Percentiles rank a stretch among this genome's conserved stretches.
Evolutionary conservation across 805 yeast species (phyloP).

Genomic region (Barnettozyma sucrosica): DNA sequence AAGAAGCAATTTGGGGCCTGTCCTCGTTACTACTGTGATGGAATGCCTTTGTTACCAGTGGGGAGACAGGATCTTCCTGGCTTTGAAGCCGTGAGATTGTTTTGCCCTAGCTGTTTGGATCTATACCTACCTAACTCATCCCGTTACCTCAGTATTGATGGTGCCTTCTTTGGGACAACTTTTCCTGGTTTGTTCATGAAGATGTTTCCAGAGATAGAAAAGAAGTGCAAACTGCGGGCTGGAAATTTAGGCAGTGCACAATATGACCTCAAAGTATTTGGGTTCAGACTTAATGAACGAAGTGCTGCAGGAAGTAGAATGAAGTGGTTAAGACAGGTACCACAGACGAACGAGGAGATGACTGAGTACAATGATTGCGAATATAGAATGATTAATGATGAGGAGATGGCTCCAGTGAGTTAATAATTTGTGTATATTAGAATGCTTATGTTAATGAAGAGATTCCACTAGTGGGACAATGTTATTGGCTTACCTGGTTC

Average conservation of each 20-base stretch:
- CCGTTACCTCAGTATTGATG: slow-evolving; percentile 85
- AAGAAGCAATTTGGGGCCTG: slow-evolving; percentile 86
- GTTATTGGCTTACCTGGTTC: slow-evolving; percentile 62
- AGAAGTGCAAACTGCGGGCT: slow-evolving; percentile 57
- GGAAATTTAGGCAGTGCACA: slow-evolving; percentile 25
- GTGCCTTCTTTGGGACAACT: slow-evolving; percentile 94
- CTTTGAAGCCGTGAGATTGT: slow-evolving; percentile 83
- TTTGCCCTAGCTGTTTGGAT: slow-evolving; percentile 93
- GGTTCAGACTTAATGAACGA: slow-evolving; percentile 72
- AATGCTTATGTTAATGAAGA: background rate
- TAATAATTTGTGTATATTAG: background rate
- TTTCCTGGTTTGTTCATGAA: slow-evolving; percentile 90
- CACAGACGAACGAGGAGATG: slow-evolving; percentile 54
- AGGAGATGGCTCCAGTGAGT: slow-evolving; percentile 12
- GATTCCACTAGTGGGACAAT: slow-evolving; percentile 47
- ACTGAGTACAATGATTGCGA: slow-evolving; percentile 63
- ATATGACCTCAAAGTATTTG: slow-evolving; percentile 76
- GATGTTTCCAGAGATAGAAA: slow-evolving; percentile 85
- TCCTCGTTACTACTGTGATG: slow-evolving; percentile 84
- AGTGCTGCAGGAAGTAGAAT: slow-evolving; percentile 87
- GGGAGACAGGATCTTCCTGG: slow-evolving; percentile 92
- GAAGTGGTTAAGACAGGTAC: slow-evolving; percentile 87
- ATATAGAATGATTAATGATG: slow-evolving; percentile 45
- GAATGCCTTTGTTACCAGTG: slow-evolving; percentile 84
- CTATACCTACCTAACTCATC: slow-evolving; percentile 82